Percentiles rank a stretch among this genome's conserved stretches.
phyloP scores from a whole-genome alignment of 176 grass and related monocot genomes.

The Musa troglodytarum region DNA sequence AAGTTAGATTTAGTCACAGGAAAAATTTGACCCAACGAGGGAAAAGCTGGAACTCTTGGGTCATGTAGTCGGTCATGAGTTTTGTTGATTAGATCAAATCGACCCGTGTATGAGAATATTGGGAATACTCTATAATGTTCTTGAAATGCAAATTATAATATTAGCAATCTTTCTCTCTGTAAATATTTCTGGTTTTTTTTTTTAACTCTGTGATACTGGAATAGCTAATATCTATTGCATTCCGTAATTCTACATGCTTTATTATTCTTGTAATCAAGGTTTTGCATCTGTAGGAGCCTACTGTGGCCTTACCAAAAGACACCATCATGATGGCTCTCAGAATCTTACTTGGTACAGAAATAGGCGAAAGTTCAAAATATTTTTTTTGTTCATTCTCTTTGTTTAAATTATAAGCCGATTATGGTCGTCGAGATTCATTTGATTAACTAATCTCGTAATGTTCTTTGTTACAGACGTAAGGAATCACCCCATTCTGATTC shows the following conservation, averaged over 20 bases:
- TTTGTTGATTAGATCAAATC: too few species aligned
- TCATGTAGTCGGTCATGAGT: too few species aligned
- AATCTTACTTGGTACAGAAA: constrained; percentile 60
- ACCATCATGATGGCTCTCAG: constrained; percentile 51
- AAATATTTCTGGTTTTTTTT: too few species aligned
- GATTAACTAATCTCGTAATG: constrained; percentile 13
- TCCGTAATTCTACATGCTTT: neutral
- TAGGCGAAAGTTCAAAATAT: neutral
- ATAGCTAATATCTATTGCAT: neutral
- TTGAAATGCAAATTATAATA: too few species aligned
- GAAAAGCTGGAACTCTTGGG: too few species aligned
- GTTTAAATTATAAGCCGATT: neutral
- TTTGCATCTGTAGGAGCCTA: constrained; percentile 41
- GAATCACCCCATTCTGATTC: constrained; percentile 62
- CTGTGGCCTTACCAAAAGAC: constrained; percentile 41
- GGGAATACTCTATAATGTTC: too few species aligned
- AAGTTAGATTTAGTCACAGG: too few species aligned
- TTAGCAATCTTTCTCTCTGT: too few species aligned
- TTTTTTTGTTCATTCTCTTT: neutral
- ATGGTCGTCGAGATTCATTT: neutral
- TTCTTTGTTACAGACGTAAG: constrained; percentile 44
- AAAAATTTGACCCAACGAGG: too few species aligned
- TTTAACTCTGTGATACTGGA: neutral
- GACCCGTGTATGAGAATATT: too few species aligned
- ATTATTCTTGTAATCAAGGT: neutral